Conservation (phyloP, 140 eudicot species). For the Flaveria floridana region DNA sequence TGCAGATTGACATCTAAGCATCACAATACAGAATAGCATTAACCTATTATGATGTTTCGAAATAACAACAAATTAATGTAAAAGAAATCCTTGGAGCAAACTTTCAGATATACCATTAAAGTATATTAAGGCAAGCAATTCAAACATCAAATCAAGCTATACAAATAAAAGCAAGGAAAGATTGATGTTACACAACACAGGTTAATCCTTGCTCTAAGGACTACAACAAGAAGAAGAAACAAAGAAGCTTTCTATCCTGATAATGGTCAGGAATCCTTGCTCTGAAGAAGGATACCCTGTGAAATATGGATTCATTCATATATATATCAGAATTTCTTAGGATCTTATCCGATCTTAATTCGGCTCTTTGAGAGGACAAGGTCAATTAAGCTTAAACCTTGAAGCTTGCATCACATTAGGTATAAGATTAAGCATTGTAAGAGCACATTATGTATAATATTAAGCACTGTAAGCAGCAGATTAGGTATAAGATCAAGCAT, state of each 20-base stretch:
- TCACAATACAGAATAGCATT: slow-evolving; percentile 19
- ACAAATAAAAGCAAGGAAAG: not conserved
- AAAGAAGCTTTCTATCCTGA: not conserved
- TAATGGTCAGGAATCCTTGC: not conserved
- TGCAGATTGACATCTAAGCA: slow-evolving; percentile 23
- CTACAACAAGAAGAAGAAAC: not conserved
- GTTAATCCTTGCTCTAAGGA: not conserved
- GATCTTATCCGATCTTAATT: not conserved
- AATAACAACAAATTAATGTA: not conserved
- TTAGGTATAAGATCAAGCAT: not conserved
- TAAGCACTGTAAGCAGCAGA: not conserved
- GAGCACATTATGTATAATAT: not conserved
- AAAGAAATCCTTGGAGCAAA: not conserved
- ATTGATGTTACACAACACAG: not conserved
- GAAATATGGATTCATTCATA: not conserved
- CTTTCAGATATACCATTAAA: slow-evolving; percentile 7
- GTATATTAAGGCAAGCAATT: not conserved
- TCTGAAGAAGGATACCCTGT: not conserved
- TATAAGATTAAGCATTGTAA: not conserved
- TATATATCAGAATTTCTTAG: not conserved
- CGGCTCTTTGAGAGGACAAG: not conserved
- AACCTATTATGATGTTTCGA: slow-evolving; percentile 10
- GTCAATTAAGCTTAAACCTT: not conserved
- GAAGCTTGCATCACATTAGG: not conserved
- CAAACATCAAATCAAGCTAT: not conserved